phyloP scores from a whole-genome alignment of 2,329 filamentous ascomycete genomes.

The Shiraia sp. region DNA sequence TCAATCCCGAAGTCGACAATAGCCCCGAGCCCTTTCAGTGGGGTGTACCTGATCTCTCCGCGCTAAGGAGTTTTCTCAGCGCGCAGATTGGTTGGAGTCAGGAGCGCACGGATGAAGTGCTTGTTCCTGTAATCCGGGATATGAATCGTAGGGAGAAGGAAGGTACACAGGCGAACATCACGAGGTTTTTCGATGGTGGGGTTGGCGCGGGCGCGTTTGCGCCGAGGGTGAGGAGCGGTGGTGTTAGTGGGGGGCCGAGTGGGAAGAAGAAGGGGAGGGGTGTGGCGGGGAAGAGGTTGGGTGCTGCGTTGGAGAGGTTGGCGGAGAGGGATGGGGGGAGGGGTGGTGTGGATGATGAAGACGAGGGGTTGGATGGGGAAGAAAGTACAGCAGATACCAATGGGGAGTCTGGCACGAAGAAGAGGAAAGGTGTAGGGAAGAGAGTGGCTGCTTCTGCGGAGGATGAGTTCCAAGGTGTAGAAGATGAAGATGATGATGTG shows the following conservation, averaged over 20 bases:
- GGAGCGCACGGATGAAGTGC: slow-evolving; percentile 91
- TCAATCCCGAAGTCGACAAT: slow-evolving; percentile 81
- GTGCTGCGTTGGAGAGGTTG: slow-evolving; percentile 36
- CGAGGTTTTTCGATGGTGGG: slow-evolving; percentile 80
- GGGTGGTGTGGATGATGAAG: slow-evolving; percentile 23
- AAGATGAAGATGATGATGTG: slow-evolving; percentile 18
- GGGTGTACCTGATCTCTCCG: slow-evolving; percentile 92
- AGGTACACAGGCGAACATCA: slow-evolving; percentile 95
- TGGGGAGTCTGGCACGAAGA: not conserved
- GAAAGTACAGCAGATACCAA: slow-evolving; percentile 14
- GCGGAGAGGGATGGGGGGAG: slow-evolving; percentile 34
- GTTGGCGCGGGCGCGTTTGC: slow-evolving; percentile 74
- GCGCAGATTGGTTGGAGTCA: slow-evolving; percentile 88
- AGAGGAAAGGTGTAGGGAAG: slow-evolving; percentile 14
- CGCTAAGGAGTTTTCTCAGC: slow-evolving; percentile 83
- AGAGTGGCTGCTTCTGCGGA: slow-evolving; percentile 10
- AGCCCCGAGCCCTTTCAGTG: slow-evolving; percentile 83
- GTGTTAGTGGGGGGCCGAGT: slow-evolving; percentile 59
- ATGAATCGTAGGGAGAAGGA: slow-evolving; percentile 89
- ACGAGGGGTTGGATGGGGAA: slow-evolving; percentile 15
- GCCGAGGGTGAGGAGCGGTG: slow-evolving; percentile 63
- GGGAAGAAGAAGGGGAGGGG: slow-evolving; percentile 45
- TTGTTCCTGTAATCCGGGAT: slow-evolving; percentile 92
- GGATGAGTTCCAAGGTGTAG: slow-evolving; percentile 14
- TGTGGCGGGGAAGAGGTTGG: slow-evolving; percentile 38